Base-by-base conservation (phyloP, 306 rosid genomes). In the Senna tora region DNA sequence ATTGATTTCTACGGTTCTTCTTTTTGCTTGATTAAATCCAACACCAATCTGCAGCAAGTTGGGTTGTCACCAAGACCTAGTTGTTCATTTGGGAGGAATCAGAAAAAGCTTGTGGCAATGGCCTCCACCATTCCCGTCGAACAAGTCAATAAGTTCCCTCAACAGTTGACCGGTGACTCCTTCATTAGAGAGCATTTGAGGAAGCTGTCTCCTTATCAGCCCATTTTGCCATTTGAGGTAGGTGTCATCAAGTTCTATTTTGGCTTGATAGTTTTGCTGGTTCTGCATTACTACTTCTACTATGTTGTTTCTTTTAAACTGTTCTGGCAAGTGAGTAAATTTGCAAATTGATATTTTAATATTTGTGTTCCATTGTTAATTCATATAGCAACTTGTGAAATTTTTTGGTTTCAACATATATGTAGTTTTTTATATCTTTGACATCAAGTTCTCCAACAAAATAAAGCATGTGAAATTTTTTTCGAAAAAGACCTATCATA, bases 171-270 rank as follows among this genome's bases (percentile, higher is more conserved):
- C 0, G 97, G 91, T 8, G 98, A 94, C 53, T 89, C 91, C 17
- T 94, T 94, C 80, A 89, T 94, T 60, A 88, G 97, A 67, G 34
- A 91, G 58, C 98, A 94, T 84, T 84, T 94, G 58, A 86, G 87
- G 68, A 82, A 85, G 46, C 81, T 94, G 83, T 75, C 95, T 73
- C 97, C 98, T 71, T 91, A 91, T 75, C 98, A 94, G 47, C 87
- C 98, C 71, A 94, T 94, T 83, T 88, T 91, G 65, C 97, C 98
- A 15, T 94, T 94, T 72, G 97, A 94, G 98, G 97, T 90, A 61
- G 6, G 54, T 70, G 2, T 49, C 38, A 3, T 63, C 47, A 51
- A 46, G 41, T 7, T 51, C 21, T 21, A 39, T 53, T 56, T 32
- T 30, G 33, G 19, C 2, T 45, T 20, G 7, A 65, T 22, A 8